phyloP scores from a whole-genome alignment of 2,329 filamentous ascomycete species.

The Colletotrichum higginsianum region DNA sequence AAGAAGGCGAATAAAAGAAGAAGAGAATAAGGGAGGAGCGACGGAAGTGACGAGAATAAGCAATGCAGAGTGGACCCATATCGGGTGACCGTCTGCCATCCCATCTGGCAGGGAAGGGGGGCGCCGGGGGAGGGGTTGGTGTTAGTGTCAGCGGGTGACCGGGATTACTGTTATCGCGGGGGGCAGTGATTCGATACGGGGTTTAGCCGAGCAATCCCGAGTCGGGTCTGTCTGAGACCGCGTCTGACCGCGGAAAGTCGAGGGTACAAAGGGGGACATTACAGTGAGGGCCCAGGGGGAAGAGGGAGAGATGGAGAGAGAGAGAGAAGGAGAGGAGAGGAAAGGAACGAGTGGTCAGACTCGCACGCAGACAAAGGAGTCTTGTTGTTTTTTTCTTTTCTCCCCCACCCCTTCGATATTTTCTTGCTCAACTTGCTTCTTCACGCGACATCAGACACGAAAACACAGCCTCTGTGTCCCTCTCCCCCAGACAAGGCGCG shows the following conservation, averaged over 20 bases:
- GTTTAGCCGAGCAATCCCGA: conserved; percentile 33
- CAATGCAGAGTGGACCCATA: background rate
- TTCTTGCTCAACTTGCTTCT: conserved; percentile 24
- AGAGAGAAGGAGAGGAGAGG: too few species aligned
- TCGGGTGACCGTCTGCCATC: too few species aligned
- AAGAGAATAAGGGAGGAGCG: background rate
- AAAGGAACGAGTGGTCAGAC: too few species aligned
- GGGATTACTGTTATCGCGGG: conserved; percentile 23
- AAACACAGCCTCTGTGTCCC: background rate
- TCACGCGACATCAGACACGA: conserved; percentile 16
- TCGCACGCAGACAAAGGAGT: too few species aligned
- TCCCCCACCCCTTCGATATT: background rate
- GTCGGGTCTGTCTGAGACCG: conserved; percentile 9
- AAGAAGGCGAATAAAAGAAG: background rate
- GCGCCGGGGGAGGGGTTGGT: background rate
- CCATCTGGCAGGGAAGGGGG: too few species aligned
- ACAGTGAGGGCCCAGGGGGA: too few species aligned
- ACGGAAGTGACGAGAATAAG: background rate
- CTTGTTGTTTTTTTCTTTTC: too few species aligned
- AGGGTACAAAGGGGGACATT: background rate
- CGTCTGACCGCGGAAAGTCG: conserved; percentile 1
- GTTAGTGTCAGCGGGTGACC: background rate
- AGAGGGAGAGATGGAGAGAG: too few species aligned
- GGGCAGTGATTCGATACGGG: conserved; percentile 14
- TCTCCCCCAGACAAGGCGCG: conserved; percentile 5